Base-by-base conservation (phyloP, 345 rosid species). In the Rhizophora apiculata region DNA sequence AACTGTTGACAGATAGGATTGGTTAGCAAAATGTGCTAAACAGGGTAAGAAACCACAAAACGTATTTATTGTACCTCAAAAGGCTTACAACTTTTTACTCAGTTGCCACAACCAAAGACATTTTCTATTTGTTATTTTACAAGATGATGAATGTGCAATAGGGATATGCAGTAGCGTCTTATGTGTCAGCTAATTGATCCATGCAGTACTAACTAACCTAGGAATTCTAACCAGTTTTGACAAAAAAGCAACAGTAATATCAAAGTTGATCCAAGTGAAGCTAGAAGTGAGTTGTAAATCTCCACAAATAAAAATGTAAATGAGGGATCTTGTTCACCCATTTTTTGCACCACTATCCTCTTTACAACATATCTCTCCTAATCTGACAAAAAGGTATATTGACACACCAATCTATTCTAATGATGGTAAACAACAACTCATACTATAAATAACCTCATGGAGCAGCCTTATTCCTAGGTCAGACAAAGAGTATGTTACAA, bases 1-100 rank as follows among this genome's bases (percentile, higher is more conserved):
- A 73, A 62, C 43, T 31, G 43, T 36, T 54, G 34, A 54, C 32
- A 68, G 8, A 60, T 31, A 20, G 32, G 36, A 71, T 9, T 65
- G 49, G 22, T 69, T 16, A 57, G 60, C 31, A 3, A 65, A 7
- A 22, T 29, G 29, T 21, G 11, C 18, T 26, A 4, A 4, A 34
- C 29, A 34, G 31, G 19, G 32, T 6, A 68, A 32, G 43, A 63
- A 49, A 69, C 46, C 54, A 55, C 37, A 24, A 6, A 21, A 67
- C 22, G 27, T 29, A 37, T 36, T 15, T 21, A 43, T 63, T 72
- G 34, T 9, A 72, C 3, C 7, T 56, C 29, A 2, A 43, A 72
- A 34, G 57, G 22, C 32, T 56, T 26, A 57, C 30, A 51, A 15
- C 9, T n/a, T 29, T 22, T 18, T 48, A 19, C 13, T 54, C 6